Conservation (phyloP, 495 filamentous ascomycete genomes). For the Penicillium pulvis region DNA sequence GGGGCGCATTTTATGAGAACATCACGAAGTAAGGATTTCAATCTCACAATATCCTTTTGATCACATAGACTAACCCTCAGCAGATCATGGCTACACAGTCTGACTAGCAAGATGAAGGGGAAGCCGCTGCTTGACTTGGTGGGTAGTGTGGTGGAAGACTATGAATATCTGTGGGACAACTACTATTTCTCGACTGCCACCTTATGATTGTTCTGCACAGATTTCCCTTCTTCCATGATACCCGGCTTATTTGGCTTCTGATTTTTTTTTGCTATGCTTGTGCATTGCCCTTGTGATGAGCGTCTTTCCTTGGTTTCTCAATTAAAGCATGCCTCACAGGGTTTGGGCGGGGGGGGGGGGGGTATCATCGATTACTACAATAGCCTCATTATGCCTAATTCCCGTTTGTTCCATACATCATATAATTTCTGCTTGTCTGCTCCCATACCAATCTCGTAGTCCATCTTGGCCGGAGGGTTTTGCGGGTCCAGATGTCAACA, state of each 20-base stretch:
- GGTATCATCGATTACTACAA: slow-evolving; percentile 28
- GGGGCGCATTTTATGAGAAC: slow-evolving; percentile 94
- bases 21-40: slow-evolving; percentile 66
- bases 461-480: slow-evolving; percentile 32
- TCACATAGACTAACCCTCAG: slow-evolving; percentile 32
- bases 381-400: slow-evolving; percentile 20
- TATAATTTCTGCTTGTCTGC: slow-evolving; percentile 35
- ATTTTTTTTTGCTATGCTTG: not conserved
- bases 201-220: slow-evolving; percentile 41
- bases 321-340: slow-evolving; percentile 5
- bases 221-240: slow-evolving; percentile 27
- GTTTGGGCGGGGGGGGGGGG: slow-evolving; percentile 1
- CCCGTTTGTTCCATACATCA: slow-evolving; percentile 13
- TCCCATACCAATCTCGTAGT: slow-evolving; percentile 47
- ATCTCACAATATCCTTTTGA: not conserved
- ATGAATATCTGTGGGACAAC: slow-evolving; percentile 96
- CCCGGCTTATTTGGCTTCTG: slow-evolving; percentile 17
- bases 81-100: slow-evolving; percentile 60
- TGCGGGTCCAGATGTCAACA: slow-evolving; percentile 39
- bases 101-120: slow-evolving; percentile 68
- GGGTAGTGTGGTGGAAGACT: slow-evolving; percentile 85
- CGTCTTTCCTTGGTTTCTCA: slow-evolving; percentile 17
- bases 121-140: slow-evolving; percentile 79
- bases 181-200: slow-evolving; percentile 88
- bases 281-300: not conserved